Conservation (phyloP, 2,329 filamentous ascomycete genomes). For the Drechslerella stenobrocha region DNA sequence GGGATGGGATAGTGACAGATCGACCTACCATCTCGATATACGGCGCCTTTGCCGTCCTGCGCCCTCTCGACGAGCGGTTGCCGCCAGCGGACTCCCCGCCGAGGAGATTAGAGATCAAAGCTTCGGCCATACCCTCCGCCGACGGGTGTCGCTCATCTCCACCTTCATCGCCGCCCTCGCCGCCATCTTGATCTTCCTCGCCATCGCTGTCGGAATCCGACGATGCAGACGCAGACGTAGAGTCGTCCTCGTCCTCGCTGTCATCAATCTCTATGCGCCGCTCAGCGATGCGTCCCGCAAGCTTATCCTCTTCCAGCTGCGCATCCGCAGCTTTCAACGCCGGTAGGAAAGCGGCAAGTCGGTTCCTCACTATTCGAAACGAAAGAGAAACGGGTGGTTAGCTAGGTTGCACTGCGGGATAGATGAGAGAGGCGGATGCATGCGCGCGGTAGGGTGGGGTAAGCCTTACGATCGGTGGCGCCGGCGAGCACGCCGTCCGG, state of each 20-base stretch:
- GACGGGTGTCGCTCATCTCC: background rate
- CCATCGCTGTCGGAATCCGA: slow-evolving; percentile 49
- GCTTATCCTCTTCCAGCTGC: slow-evolving; percentile 56
- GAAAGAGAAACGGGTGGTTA: background rate
- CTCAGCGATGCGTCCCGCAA: slow-evolving; percentile 55
- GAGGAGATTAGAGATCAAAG: slow-evolving; percentile 33
- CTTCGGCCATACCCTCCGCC: slow-evolving; percentile 12
- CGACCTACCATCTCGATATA: slow-evolving; percentile 48
- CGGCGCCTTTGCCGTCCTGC: slow-evolving; percentile 17
- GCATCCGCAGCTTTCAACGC: slow-evolving; percentile 58
- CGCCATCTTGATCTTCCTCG: slow-evolving; percentile 55
- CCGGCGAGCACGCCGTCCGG: slow-evolving; percentile 36
- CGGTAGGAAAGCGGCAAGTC: slow-evolving; percentile 57
- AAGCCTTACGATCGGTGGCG: slow-evolving; percentile 41
- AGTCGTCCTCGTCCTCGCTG: slow-evolving; percentile 25
- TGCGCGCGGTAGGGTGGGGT: no score
- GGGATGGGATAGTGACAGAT: background rate
- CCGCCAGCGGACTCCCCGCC: background rate
- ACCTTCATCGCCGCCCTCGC: slow-evolving; percentile 35
- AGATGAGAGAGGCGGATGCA: no score
- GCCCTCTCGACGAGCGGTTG: slow-evolving; percentile 5
- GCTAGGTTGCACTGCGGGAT: no score
- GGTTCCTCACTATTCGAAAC: slow-evolving; percentile 41
- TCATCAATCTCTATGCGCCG: slow-evolving; percentile 55
- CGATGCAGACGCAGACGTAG: slow-evolving; percentile 45